Conservation (phyloP, 2,329 filamentous ascomycete species). For the Fusarium staphyleae region DNA sequence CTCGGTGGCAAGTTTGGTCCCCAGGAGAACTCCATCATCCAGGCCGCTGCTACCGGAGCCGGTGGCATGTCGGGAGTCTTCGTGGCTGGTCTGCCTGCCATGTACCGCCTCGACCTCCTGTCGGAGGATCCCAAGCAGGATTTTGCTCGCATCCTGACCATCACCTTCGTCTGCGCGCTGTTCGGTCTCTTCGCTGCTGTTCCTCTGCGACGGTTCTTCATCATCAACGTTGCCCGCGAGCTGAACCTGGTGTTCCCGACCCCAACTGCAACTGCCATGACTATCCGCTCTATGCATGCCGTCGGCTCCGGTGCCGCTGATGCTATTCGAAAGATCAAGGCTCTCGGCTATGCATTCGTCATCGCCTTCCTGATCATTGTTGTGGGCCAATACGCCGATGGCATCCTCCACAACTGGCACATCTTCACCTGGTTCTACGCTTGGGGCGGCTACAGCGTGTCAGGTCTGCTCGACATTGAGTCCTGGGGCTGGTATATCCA, state of each 20-base stretch:
- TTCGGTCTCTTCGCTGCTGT: conserved; percentile 71
- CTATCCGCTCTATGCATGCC: conserved; percentile 69
- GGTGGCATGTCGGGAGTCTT: conserved; percentile 65
- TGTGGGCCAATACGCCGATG: conserved; percentile 64
- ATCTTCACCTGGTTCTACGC: conserved; percentile 61
- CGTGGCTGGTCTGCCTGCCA: conserved; percentile 65
- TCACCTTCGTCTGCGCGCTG: conserved; percentile 68
- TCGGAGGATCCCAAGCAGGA: conserved; percentile 59
- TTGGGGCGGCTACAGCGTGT: conserved; percentile 60
- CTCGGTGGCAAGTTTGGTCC: conserved; percentile 64
- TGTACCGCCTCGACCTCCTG: conserved; percentile 63
- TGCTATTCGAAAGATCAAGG: conserved; percentile 64
- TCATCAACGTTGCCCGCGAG: conserved; percentile 69
- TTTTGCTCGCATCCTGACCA: conserved; percentile 64
- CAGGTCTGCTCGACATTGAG: conserved; percentile 58
- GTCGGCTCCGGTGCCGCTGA: conserved; percentile 58
- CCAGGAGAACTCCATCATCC: conserved; percentile 68
- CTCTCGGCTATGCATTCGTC: conserved; percentile 58
- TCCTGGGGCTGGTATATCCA: conserved; percentile 69
- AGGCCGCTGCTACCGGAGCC: conserved; percentile 65
- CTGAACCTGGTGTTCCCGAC: conserved; percentile 67
- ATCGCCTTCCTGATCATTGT: conserved; percentile 61
- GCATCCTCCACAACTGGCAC: conserved; percentile 67
- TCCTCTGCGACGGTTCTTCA: conserved; percentile 71
- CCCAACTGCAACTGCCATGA: conserved; percentile 65